Evolutionary conservation across 768 basidiomycete genomes (phyloP).

Genomic region (Chiua virens): DNA sequence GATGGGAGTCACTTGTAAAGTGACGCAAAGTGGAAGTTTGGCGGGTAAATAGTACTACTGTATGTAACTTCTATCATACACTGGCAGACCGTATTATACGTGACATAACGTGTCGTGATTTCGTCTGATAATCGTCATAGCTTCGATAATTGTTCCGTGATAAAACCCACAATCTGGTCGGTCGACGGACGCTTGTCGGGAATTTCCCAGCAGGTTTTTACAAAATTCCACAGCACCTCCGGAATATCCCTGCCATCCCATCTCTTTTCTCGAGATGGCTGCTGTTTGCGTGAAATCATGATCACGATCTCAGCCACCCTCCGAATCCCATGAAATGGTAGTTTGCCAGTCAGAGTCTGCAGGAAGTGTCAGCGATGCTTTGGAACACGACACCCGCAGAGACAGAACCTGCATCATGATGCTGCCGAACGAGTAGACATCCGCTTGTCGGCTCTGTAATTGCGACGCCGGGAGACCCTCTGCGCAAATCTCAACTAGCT

Average conservation of each 20-base stretch:
- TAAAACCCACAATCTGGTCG: constrained; percentile 12
- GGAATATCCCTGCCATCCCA: constrained; percentile 28
- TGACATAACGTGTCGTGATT: too few relatives aligned
- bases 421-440: constrained; percentile 32
- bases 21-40: too few relatives aligned
- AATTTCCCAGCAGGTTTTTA: constrained; percentile 22
- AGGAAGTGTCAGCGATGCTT: not conserved
- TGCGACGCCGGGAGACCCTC: constrained; percentile 1
- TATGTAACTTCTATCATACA: too few relatives aligned
- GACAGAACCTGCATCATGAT: constrained; percentile 28
- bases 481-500: constrained; percentile 12
- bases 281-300: constrained; percentile 10
- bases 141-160: not conserved
- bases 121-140: not conserved
- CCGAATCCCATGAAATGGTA: constrained; percentile 22
- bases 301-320: constrained; percentile 25
- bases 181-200: constrained; percentile 18
- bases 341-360: constrained; percentile 24
- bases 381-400: not conserved
- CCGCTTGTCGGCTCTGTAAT: constrained; percentile 12
- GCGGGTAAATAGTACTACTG: too few relatives aligned
- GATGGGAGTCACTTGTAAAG: too few relatives aligned
- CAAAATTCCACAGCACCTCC: constrained; percentile 21
- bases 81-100: too few relatives aligned
- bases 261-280: constrained; percentile 8